Evolutionary conservation across 306 rosid species (phyloP).

Genomic region (Vicia faba): DNA sequence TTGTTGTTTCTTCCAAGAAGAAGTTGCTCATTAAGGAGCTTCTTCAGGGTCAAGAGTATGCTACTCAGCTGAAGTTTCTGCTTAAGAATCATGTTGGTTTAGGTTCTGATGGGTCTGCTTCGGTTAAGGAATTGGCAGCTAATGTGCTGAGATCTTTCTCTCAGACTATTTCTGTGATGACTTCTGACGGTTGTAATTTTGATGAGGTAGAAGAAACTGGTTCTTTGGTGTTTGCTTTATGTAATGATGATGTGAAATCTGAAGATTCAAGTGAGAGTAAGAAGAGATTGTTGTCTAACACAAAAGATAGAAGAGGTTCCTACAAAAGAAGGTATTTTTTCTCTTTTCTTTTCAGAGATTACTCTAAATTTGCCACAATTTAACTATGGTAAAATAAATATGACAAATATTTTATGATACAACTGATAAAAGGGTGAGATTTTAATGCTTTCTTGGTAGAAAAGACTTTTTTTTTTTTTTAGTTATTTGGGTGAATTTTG

Average conservation of each 20-base stretch:
- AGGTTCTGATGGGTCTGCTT: conserved; percentile 17
- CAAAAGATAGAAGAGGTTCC: conserved; percentile 64
- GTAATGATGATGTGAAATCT: conserved; percentile 48
- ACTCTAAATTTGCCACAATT: no score
- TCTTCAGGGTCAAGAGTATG: conserved; percentile 43
- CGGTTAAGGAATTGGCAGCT: conserved; percentile 43
- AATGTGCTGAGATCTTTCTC: conserved; percentile 50
- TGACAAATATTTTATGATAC: no score
- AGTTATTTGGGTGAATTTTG: not conserved
- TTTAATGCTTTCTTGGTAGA: not conserved
- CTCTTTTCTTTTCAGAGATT: not conserved
- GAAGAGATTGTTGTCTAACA: conserved; percentile 34
- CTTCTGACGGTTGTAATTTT: conserved; percentile 8
- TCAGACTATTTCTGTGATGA: conserved; percentile 47
- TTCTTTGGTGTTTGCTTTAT: not conserved
- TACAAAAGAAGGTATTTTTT: conserved; percentile 68
- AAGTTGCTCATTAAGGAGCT: conserved; percentile 40
- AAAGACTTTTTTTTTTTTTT: not conserved
- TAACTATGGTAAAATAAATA: no score
- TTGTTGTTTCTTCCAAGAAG: conserved; percentile 1
- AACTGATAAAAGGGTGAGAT: no score
- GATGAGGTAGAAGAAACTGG: conserved; percentile 1
- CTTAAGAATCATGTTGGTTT: conserved; percentile 36
- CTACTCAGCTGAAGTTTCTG: conserved; percentile 50
- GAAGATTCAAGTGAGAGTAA: conserved; percentile 51